Evolutionary conservation across 106 monocot species (phyloP).

Genomic region (Allium sativum): DNA sequence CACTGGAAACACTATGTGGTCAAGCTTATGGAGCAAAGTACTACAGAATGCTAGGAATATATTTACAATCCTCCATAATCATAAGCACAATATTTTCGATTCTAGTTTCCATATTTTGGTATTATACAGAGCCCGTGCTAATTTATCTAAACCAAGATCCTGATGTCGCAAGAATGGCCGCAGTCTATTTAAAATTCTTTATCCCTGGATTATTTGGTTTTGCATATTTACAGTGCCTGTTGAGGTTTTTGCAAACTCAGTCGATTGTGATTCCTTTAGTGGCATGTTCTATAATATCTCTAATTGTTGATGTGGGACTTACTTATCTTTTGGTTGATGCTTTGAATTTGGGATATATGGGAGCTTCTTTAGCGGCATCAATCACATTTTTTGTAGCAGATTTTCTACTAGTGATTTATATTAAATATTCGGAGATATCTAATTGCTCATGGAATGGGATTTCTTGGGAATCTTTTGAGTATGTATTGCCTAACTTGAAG

Average conservation of each 20-base stretch:
- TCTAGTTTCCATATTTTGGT: conserved; percentile 49
- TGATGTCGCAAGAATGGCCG: conserved; percentile 37
- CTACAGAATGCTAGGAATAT: conserved; percentile 55
- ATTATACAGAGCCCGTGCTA: conserved; percentile 40
- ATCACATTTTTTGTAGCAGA: conserved; percentile 53
- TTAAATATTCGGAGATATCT: conserved; percentile 34
- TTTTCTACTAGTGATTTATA: conserved; percentile 40
- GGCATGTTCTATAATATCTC: conserved; percentile 37
- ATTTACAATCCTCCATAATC: conserved; percentile 65
- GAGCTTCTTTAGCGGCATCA: conserved; percentile 29
- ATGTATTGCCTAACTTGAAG: conserved; percentile 48
- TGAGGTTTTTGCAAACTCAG: conserved; percentile 80
- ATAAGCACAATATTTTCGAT: conserved; percentile 26
- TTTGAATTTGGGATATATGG: conserved; percentile 44
- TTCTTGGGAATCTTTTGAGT: conserved; percentile 37
- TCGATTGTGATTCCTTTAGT: conserved; percentile 46
- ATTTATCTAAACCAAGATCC: conserved; percentile 62
- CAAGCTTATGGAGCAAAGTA: conserved; percentile 66
- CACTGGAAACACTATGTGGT: conserved; percentile 81
- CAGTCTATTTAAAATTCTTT: conserved; percentile 36
- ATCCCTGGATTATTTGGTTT: conserved; percentile 71
- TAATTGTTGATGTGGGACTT: conserved; percentile 39
- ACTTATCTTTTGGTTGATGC: conserved; percentile 6
- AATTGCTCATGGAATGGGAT: conserved; percentile 53
- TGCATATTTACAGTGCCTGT: conserved; percentile 46